These are phyloP conservation scores for Rhizopogon roseolus DNA, from an alignment of 768 basidiomycete species.

Conservation along the genomic window DNA sequence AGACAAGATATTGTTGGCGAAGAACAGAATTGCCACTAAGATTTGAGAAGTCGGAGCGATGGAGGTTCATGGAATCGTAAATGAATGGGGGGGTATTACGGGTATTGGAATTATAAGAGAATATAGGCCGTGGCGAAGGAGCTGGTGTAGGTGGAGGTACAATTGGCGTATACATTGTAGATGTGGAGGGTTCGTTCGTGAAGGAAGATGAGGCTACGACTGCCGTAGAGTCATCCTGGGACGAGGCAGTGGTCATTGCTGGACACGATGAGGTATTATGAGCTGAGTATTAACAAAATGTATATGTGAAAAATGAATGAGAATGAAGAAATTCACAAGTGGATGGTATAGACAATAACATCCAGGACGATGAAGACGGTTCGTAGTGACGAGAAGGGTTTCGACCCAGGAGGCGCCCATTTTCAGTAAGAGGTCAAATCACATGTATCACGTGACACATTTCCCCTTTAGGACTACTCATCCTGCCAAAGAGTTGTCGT, in stretches of 20 bases:
- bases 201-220: background rate
- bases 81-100: constrained; percentile 2
- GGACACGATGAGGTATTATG: too few species aligned
- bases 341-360: too few species aligned
- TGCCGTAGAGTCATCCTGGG: background rate
- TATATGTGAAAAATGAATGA: too few species aligned
- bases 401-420: background rate
- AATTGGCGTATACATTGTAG: constrained; percentile 47
- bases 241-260: too few species aligned
- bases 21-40: constrained; percentile 29
- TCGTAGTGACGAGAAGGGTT: background rate
- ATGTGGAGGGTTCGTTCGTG: constrained; percentile 6
- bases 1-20: constrained; percentile 48
- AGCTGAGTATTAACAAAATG: too few species aligned
- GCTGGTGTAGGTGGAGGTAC: constrained; percentile 59
- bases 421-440: background rate
- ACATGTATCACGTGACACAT: background rate
- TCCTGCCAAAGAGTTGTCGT: background rate
- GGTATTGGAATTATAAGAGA: constrained; percentile 10
- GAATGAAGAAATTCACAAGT: too few species aligned
- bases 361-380: too few species aligned
- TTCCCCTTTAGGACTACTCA: background rate
- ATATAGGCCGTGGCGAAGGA: constrained; percentile 41
- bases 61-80: constrained; percentile 20
- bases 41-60: constrained; percentile 29